These are phyloP conservation scores for Moesziomyces parantarcticus DNA, from an alignment of 1,284 basidiomycete species.

Conservation along the genomic window DNA sequence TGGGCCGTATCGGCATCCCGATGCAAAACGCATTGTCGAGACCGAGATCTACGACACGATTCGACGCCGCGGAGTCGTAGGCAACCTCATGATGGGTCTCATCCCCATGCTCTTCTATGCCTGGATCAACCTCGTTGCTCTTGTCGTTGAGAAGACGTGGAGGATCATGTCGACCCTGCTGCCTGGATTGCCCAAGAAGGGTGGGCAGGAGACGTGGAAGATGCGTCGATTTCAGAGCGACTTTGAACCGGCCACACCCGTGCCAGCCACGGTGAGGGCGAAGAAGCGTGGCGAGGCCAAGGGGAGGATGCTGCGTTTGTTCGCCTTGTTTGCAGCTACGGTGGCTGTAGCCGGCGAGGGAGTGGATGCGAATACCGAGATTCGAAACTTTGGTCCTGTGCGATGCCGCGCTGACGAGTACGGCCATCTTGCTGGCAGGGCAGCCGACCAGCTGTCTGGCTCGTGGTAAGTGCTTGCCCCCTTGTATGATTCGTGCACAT, in stretches of 20 bases:
- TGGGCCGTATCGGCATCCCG: constrained; percentile 71
- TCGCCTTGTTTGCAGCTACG: constrained; percentile 29
- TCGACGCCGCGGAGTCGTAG: constrained; percentile 73
- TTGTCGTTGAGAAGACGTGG: constrained; percentile 56
- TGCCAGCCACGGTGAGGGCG: background rate
- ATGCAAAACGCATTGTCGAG: constrained; percentile 70
- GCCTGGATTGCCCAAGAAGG: constrained; percentile 7
- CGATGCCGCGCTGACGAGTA: constrained; percentile 51
- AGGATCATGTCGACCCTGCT: constrained; percentile 6
- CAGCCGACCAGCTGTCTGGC: constrained; percentile 42
- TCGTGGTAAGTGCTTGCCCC: constrained; percentile 36
- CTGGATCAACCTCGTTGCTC: constrained; percentile 67
- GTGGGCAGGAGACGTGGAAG: constrained; percentile 5
- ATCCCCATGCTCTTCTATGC: constrained; percentile 70
- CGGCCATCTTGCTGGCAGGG: constrained; percentile 49
- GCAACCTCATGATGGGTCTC: constrained; percentile 74
- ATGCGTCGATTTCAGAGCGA: constrained; percentile 29
- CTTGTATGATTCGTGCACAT: background rate
- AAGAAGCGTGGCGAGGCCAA: background rate
- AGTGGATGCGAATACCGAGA: constrained; percentile 48
- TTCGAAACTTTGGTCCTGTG: constrained; percentile 48
- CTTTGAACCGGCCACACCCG: constrained; percentile 11
- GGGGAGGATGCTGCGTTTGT: constrained; percentile 39
- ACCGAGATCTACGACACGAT: constrained; percentile 78
- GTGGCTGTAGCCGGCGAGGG: constrained; percentile 15